phyloP scores from a whole-genome alignment of 768 basidiomycete species.

The Boletus pseudo-olivaceus region DNA sequence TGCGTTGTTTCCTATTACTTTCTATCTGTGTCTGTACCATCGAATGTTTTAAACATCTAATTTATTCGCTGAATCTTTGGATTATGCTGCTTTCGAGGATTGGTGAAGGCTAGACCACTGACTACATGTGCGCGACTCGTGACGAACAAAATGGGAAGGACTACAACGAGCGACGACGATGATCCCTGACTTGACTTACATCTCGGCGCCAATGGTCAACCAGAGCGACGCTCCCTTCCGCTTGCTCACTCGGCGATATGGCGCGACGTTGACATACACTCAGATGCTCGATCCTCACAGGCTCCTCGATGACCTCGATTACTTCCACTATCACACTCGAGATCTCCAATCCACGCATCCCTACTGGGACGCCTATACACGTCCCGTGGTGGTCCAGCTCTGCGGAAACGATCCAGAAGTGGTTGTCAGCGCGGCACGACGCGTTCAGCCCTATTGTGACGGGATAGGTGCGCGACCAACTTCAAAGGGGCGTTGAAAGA shows the following conservation, averaged over 20 bases:
- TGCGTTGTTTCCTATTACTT: slow-evolving; percentile 1
- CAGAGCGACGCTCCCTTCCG: slow-evolving; percentile 79
- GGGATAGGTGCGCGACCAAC: slow-evolving; percentile 54
- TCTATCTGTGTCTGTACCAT: slow-evolving; percentile 16
- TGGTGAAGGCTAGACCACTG: neutral
- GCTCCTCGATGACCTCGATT: slow-evolving; percentile 60
- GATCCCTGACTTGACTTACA: slow-evolving; percentile 32
- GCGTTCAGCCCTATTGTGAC: slow-evolving; percentile 58
- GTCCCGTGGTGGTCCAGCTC: slow-evolving; percentile 67
- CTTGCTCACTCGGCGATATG: slow-evolving; percentile 54
- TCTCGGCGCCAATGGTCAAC: slow-evolving; percentile 76
- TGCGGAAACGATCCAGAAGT: slow-evolving; percentile 67
- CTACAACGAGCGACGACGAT: slow-evolving; percentile 4
- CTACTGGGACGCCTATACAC: slow-evolving; percentile 21
- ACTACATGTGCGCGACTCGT: neutral
- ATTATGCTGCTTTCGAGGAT: too few relatives aligned
- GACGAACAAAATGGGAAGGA: neutral
- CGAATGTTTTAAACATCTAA: slow-evolving; percentile 11
- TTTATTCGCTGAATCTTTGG: slow-evolving; percentile 9
- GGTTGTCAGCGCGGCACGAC: slow-evolving; percentile 58
- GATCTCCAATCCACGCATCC: slow-evolving; percentile 40
- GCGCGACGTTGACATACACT: slow-evolving; percentile 67
- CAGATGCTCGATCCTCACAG: slow-evolving; percentile 71
- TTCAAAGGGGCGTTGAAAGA: neutral
- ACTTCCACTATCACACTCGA: slow-evolving; percentile 59